phyloP scores from a whole-genome alignment of 352 stramenopile genomes.

The Globisporangium acanthophoron region DNA sequence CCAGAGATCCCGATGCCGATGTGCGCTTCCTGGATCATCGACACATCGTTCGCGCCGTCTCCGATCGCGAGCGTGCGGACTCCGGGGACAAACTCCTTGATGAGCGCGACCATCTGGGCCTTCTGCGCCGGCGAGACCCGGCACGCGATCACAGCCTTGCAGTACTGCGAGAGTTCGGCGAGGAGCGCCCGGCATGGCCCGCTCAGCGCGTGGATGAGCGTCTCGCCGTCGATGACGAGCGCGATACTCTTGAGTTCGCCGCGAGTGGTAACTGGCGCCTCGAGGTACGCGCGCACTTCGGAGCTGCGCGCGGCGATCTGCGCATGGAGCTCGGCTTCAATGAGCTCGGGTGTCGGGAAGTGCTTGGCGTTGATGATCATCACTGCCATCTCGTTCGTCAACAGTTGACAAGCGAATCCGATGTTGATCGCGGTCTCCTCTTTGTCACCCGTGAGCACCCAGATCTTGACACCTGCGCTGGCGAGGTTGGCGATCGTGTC shows the following conservation, averaged over 20 bases:
- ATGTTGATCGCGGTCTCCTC: slow-evolving; percentile 95
- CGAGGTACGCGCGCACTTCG: slow-evolving; percentile 45
- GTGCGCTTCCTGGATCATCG: slow-evolving; percentile 93
- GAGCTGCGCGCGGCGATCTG: slow-evolving; percentile 35
- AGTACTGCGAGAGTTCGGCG: slow-evolving; percentile 69
- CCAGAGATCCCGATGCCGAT: slow-evolving; percentile 90
- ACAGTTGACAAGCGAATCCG: slow-evolving; percentile 83
- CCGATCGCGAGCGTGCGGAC: slow-evolving; percentile 87
- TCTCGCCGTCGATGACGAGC: slow-evolving; percentile 80
- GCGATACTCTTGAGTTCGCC: slow-evolving; percentile 50
- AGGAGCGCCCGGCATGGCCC: slow-evolving; percentile 38
- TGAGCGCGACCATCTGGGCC: slow-evolving; percentile 74
- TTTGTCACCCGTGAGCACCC: slow-evolving; percentile 94
- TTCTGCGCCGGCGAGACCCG: slow-evolving; percentile 86
- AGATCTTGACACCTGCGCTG: slow-evolving; percentile 88
- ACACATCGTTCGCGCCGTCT: slow-evolving; percentile 94
- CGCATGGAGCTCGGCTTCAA: slow-evolving; percentile 42
- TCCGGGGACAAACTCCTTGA: slow-evolving; percentile 68
- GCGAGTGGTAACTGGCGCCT: slow-evolving; percentile 30
- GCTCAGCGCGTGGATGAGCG: slow-evolving; percentile 46
- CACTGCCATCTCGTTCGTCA: slow-evolving; percentile 81
- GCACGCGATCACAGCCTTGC: slow-evolving; percentile 86
- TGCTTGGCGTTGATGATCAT: slow-evolving; percentile 58
- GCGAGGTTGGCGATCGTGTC: slow-evolving; percentile 84
- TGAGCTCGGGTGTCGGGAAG: slow-evolving; percentile 36